Percentiles rank a stretch among this genome's conserved stretches.
phyloP scores from a whole-genome alignment of 306 rosid species.

The Citrullus amarus region DNA sequence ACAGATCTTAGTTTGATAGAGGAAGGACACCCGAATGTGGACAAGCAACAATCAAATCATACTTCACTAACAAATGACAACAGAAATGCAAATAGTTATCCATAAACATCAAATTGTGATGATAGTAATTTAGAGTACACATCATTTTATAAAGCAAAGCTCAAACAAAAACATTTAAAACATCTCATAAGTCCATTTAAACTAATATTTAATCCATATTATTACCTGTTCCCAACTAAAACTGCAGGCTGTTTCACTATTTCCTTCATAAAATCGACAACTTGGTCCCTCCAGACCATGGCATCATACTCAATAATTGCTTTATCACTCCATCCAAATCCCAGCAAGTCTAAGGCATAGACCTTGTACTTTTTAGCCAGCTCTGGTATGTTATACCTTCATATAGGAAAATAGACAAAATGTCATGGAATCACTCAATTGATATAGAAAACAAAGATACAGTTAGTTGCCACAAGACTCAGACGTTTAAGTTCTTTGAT shows the following conservation, averaged over 20 bases:
- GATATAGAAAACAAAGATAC: background rate
- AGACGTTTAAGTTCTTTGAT: background rate
- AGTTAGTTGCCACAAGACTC: background rate
- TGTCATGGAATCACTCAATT: background rate
- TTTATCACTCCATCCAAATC: slow-evolving; percentile 98
- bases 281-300: slow-evolving; percentile 86
- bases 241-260: slow-evolving; percentile 80
- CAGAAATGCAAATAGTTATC: background rate
- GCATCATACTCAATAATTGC: slow-evolving; percentile 90
- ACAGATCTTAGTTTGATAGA: background rate
- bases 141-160: background rate
- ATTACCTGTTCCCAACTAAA: slow-evolving; percentile 80
- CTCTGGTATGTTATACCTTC: slow-evolving; percentile 86
- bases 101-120: background rate
- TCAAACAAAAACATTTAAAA: background rate
- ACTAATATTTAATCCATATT: background rate
- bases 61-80: background rate
- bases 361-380: slow-evolving; percentile 79
- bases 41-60: background rate
- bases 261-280: slow-evolving; percentile 73
- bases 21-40: background rate
- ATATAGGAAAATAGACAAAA: background rate
- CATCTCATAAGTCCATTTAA: background rate
- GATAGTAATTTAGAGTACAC: background rate
- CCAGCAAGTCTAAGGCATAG: slow-evolving; percentile 87